These are phyloP conservation scores for Brasilioporus rufonigricans DNA, from an alignment of 768 basidiomycete genomes.

Conservation along the genomic window DNA sequence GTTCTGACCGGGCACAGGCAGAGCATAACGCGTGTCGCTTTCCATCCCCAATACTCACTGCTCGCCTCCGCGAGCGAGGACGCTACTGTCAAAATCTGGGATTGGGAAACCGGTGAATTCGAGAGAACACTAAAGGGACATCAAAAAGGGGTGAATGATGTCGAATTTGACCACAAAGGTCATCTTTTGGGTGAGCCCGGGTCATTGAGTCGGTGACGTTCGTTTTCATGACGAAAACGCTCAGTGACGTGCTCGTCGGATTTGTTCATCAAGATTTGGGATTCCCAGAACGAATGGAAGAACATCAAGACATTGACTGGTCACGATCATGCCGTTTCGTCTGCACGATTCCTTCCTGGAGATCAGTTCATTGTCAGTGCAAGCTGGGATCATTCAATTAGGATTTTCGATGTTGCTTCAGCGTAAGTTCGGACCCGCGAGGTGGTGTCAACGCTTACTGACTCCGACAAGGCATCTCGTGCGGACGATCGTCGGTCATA, in stretches of 20 bases:
- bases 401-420: conserved; percentile 83
- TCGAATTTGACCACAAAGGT: conserved; percentile 87
- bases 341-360: conserved; percentile 80
- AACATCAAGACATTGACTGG: conserved; percentile 84
- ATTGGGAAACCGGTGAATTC: conserved; percentile 94
- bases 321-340: conserved; percentile 89
- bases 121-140: conserved; percentile 91
- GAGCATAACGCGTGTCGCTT: conserved; percentile 75
- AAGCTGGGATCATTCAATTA: conserved; percentile 83
- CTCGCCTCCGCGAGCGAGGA: conserved; percentile 88
- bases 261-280: conserved; percentile 91
- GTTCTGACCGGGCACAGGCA: conserved; percentile 74
- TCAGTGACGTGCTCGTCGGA: conserved; percentile 71
- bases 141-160: conserved; percentile 84
- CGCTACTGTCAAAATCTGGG: conserved; percentile 90
- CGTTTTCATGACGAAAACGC: conserved; percentile 2
- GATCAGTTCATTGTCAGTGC: conserved; percentile 84
- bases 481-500: conserved; percentile 72
- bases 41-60: conserved; percentile 83
- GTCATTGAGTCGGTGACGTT: background rate
- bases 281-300: conserved; percentile 86
- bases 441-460: conserved; percentile 8
- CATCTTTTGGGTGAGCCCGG: conserved; percentile 63
- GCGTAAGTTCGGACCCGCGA: conserved; percentile 51
- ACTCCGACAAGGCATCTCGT: conserved; percentile 57